Evolutionary conservation across 202 grass and related monocot genomes (phyloP), one percentile per base, ranked within the genome.

Genomic region (Setaria italica): DNA sequence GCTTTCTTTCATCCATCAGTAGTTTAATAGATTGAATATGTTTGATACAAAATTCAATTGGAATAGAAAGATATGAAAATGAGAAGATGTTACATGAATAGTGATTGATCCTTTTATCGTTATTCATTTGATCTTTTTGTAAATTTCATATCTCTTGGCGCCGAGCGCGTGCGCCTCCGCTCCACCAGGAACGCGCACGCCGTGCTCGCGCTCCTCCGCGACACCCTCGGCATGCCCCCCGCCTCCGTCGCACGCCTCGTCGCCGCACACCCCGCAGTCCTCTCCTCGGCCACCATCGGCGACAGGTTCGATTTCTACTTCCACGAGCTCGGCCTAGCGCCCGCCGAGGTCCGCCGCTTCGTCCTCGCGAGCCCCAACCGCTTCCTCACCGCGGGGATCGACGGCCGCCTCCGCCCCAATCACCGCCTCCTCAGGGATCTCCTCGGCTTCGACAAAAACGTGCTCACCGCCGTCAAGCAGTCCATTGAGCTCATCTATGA

Each of bases 281-380:
- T 92, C 66, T 29, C 57, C 66, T 84, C 74, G 53, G 1, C 0
- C 42, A 88, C 30, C 67, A 30, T 88, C 59, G 12, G 2, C 34
- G 78, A 81, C 68, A 88, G 79, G 66, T 0, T 92, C 51, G 66
- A 88, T 14, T 92, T 92, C 78, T 92, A 67, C 62, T 72, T 73
- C 64, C 9, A 43, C 6, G 83, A 92, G 50, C n/a, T 90, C 42
- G 91, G 78, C 34, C 85, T 92, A 71, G 33, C 87, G 17, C 29
- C 80, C 42, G 16, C 60, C 21, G 35, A 79, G 41, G 68, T 90
- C 77, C 63, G 81, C 80, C 82, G 82, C 59, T 12, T 79, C 58
- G 2, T 92, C 53, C 30, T 78, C 65, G 4, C 34, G 48, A 82
- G 39, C 67, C 83, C 88, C 17, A n/a, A 34, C 72, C 84, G 88